Evolutionary conservation across 2,329 filamentous ascomycete genomes (phyloP).

Genomic region (Byssothecium circinans): DNA sequence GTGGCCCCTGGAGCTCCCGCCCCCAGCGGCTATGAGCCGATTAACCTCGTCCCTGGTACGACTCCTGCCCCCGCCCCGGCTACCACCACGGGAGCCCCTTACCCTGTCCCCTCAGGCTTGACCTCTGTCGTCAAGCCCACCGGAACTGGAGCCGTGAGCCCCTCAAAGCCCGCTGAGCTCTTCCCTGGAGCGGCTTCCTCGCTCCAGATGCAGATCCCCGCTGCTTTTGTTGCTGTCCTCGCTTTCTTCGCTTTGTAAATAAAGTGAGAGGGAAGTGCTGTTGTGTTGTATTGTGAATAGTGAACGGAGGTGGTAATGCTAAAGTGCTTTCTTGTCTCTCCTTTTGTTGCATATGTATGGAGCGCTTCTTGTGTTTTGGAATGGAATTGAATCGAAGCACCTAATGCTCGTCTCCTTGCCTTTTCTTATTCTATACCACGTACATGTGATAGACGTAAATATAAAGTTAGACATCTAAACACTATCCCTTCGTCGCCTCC

Average conservation of each 20-base stretch:
- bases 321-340: not conserved
- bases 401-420: not conserved
- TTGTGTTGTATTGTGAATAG: not conserved
- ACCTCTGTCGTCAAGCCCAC: conserved; percentile 25
- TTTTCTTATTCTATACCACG: not conserved
- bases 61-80: conserved; percentile 36
- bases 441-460: conserved; percentile 5
- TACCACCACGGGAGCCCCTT: conserved; percentile 26
- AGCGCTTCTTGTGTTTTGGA: no score
- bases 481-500: no score
- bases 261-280: not conserved
- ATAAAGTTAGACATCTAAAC: conserved; percentile 1
- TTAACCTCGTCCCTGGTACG: conserved; percentile 41
- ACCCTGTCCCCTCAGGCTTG: conserved; percentile 29
- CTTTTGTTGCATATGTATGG: no score
- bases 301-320: not conserved
- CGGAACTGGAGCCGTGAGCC: conserved; percentile 23
- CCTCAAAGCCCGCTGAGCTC: conserved; percentile 19
- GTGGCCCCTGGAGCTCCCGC: conserved; percentile 24
- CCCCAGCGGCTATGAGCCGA: conserved; percentile 19
- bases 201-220: conserved; percentile 23
- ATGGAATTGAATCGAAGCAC: no score
- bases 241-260: conserved; percentile 40
- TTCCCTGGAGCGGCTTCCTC: conserved; percentile 41
- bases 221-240: conserved; percentile 31